Conservation (phyloP, 2,329 filamentous ascomycete genomes). For the Scorias spongiosa region DNA sequence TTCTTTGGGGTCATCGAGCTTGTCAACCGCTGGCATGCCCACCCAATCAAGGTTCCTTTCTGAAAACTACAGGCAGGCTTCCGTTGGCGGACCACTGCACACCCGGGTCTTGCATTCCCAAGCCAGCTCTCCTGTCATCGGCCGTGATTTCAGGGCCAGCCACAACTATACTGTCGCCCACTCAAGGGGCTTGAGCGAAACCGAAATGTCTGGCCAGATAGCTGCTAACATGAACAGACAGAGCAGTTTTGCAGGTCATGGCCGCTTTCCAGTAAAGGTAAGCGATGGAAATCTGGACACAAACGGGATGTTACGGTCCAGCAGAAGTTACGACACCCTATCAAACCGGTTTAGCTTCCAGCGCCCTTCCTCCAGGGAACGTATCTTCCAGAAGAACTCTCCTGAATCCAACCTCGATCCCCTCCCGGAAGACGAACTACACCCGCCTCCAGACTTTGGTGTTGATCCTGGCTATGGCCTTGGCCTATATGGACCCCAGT, state of each 20-base stretch:
- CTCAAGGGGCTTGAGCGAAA: slow-evolving; percentile 47
- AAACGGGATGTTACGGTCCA: slow-evolving; percentile 8
- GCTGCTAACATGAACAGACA: slow-evolving; percentile 10
- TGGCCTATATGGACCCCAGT: background rate
- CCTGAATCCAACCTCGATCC: slow-evolving; percentile 26
- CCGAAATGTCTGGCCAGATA: slow-evolving; percentile 29
- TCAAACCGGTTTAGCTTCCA: slow-evolving; percentile 1
- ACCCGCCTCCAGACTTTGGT: background rate
- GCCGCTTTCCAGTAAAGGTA: slow-evolving; percentile 8
- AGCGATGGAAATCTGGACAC: background rate
- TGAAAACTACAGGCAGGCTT: slow-evolving; percentile 9
- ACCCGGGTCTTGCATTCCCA: slow-evolving; percentile 12
- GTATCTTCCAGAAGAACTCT: slow-evolving; percentile 14
- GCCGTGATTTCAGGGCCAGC: slow-evolving; percentile 22
- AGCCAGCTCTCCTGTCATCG: slow-evolving; percentile 16
- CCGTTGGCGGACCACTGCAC: background rate
- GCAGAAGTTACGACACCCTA: slow-evolving; percentile 15
- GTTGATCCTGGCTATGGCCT: background rate
- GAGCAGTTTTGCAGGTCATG: slow-evolving; percentile 3
- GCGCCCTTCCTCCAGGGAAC: slow-evolving; percentile 5
- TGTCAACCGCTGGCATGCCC: background rate
- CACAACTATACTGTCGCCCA: slow-evolving; percentile 22
- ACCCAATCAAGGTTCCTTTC: slow-evolving; percentile 6
- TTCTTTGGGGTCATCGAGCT: slow-evolving; percentile 13
- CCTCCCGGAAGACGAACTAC: slow-evolving; percentile 23